Percentiles rank a stretch among this genome's conserved stretches.
Evolutionary conservation across 805 yeast species (phyloP).

Genomic region (Candida hungchunana): DNA sequence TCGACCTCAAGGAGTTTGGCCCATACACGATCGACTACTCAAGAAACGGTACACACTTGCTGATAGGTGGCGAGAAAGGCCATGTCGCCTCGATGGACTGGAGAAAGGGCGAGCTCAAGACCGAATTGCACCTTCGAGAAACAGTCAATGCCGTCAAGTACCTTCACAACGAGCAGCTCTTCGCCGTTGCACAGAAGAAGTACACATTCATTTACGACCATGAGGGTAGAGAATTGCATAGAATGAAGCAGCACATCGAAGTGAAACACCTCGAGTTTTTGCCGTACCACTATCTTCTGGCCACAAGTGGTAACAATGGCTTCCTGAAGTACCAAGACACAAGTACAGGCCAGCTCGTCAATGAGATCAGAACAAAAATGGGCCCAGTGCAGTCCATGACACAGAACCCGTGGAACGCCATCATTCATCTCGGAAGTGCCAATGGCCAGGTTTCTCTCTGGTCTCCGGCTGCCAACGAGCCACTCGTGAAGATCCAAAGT

Average conservation of each 20-base stretch:
- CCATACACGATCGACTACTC: constrained; percentile 83
- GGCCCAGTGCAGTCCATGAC: constrained; percentile 89
- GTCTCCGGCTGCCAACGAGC: constrained; percentile 86
- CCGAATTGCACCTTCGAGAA: constrained; percentile 83
- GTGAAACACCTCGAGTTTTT: constrained; percentile 78
- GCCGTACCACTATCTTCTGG: constrained; percentile 87
- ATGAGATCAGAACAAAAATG: constrained; percentile 78
- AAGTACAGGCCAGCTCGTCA: constrained; percentile 81
- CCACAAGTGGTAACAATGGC: constrained; percentile 87
- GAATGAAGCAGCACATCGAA: constrained; percentile 86
- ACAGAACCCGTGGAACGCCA: constrained; percentile 95
- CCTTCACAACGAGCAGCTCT: constrained; percentile 86
- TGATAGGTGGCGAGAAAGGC: constrained; percentile 87
- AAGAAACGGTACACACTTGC: constrained; percentile 79
- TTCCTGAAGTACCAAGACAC: constrained; percentile 91
- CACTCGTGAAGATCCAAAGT: constrained; percentile 76
- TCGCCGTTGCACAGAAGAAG: constrained; percentile 96
- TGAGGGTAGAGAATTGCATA: constrained; percentile 87
- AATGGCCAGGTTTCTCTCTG: constrained; percentile 91
- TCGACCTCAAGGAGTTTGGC: constrained; percentile 73
- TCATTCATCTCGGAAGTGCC: constrained; percentile 87
- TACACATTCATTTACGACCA: constrained; percentile 90
- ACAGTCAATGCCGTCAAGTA: constrained; percentile 88
- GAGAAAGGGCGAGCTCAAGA: constrained; percentile 77
- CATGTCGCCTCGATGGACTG: constrained; percentile 96